These are phyloP conservation scores for Ceratobasidium sp. DNA, from an alignment of 1,284 basidiomycete species.

Conservation along the genomic window DNA sequence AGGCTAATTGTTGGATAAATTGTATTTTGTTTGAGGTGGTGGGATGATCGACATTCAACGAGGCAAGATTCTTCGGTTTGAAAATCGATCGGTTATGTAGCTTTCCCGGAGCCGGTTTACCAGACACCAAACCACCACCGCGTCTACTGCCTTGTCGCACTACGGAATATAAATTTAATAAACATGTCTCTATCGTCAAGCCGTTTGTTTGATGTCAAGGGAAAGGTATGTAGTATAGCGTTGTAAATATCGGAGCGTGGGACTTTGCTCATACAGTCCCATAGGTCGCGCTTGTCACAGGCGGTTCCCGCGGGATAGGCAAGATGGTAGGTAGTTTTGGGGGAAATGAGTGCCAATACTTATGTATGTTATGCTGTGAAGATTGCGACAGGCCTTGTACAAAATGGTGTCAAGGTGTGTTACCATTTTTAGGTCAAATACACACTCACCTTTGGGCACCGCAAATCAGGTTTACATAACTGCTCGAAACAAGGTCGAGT, in stretches of 20 bases:
- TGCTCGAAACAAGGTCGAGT: constrained; percentile 70
- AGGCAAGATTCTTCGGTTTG: neutral
- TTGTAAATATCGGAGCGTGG: neutral
- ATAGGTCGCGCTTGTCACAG: constrained; percentile 72
- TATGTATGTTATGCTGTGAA: constrained; percentile 52
- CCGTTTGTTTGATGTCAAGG: constrained; percentile 70
- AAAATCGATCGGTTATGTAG: constrained; percentile 16
- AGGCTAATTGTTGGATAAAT: neutral
- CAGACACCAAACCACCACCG: constrained; percentile 1
- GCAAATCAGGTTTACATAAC: constrained; percentile 74
- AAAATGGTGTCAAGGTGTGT: constrained; percentile 72
- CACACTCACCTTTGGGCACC: neutral
- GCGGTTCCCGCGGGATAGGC: constrained; percentile 78
- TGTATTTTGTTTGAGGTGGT: neutral
- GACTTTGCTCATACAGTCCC: constrained; percentile 10
- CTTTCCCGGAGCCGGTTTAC: neutral
- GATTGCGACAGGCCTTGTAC: constrained; percentile 77
- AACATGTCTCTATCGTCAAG: constrained; percentile 62
- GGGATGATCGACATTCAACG: neutral
- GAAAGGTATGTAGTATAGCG: constrained; percentile 58
- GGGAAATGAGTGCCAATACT: neutral
- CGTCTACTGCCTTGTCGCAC: neutral
- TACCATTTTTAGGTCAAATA: constrained; percentile 17
- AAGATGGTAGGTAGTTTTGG: constrained; percentile 69
- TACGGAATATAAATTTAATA: constrained; percentile 14